Base-by-base conservation (phyloP, 495 filamentous ascomycete genomes). In the Xylaria bambusicola region DNA sequence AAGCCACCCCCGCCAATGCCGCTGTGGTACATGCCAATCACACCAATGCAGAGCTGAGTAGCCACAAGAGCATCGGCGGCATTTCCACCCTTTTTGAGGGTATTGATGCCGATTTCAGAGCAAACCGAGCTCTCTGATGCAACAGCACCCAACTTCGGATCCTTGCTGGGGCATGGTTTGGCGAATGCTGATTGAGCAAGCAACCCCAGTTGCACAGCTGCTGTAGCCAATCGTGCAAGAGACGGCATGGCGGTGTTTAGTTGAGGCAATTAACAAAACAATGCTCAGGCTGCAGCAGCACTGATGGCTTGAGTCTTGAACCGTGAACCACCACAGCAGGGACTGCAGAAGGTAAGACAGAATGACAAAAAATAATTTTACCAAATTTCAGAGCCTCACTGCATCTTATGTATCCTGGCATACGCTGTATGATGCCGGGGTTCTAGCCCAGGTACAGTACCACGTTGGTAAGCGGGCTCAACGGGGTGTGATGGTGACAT, bases 1-100 rank as follows among this genome's bases (percentile, higher is more conserved):
- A 93, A 94, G 0, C 90, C 89, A n/a, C 90, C 90, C 7, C 90
- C 90, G 2, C 87, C 88, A 51, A 92, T 84, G 0, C 88, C 88
- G 56, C 82, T 87, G 64, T 92, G 88, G 59, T 90, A 89, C 87
- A 91, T 91, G 82, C 82, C 84, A 51, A 83, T 78, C 10, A 87
- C 81, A 6, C 86, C 83, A 29, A 88, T 73, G 53, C 85, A 87
- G 41, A 89, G 70, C 24, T 70, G 67, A 0, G 86, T 86, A 7
- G 83, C 84, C 21, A 90, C 80, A 42, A 87, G 69, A 49, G 85
- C 85, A 76, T 89, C 86, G 17, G 86, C 86, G 35, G 86, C 86
- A 74, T 88, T 89, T 29, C 86, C 85, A 21, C 87, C 86, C 49
- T 75, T 66, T 56, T 84, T 75, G 40, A 93, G 67, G 35, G 90